Percentiles rank a stretch among this genome's conserved stretches.
phyloP scores from a whole-genome alignment of 2,329 filamentous ascomycete genomes.

The Xylaria sp. region DNA sequence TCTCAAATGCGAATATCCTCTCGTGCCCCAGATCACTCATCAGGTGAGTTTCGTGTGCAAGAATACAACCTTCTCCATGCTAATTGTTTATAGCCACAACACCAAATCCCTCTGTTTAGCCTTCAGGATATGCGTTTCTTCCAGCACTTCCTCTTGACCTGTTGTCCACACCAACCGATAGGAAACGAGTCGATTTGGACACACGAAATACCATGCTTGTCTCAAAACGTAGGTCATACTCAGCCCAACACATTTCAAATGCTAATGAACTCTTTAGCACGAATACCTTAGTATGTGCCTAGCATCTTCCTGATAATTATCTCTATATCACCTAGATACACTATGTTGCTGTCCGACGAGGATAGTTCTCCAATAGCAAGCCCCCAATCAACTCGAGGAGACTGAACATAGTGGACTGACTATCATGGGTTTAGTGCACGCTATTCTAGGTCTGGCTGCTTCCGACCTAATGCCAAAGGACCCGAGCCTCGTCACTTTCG shows the following conservation, averaged over 20 bases:
- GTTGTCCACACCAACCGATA: conserved; percentile 72
- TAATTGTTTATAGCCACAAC: conserved; percentile 59
- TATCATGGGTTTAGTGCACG: conserved; percentile 71
- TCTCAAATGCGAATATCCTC: conserved; percentile 71
- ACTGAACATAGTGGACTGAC: conserved; percentile 21
- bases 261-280: conserved; percentile 37
- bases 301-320: neutral
- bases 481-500: conserved; percentile 63
- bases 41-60: conserved; percentile 53
- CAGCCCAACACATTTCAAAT: neutral
- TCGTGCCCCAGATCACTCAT: conserved; percentile 61
- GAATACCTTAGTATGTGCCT: conserved; percentile 44
- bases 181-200: conserved; percentile 75
- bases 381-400: neutral
- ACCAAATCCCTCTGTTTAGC: conserved; percentile 68
- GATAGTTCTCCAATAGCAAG: conserved; percentile 3
- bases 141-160: conserved; percentile 71
- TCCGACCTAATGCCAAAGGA: conserved; percentile 69
- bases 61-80: conserved; percentile 25
- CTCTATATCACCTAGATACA: neutral
- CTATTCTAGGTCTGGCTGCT: conserved; percentile 72
- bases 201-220: conserved; percentile 73
- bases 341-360: neutral
- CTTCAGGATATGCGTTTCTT: conserved; percentile 75
- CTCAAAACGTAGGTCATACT: conserved; percentile 66